These are phyloP conservation scores for Termitomyces bulborhizus DNA, from an alignment of 768 basidiomycete species.

Conservation along the genomic window DNA sequence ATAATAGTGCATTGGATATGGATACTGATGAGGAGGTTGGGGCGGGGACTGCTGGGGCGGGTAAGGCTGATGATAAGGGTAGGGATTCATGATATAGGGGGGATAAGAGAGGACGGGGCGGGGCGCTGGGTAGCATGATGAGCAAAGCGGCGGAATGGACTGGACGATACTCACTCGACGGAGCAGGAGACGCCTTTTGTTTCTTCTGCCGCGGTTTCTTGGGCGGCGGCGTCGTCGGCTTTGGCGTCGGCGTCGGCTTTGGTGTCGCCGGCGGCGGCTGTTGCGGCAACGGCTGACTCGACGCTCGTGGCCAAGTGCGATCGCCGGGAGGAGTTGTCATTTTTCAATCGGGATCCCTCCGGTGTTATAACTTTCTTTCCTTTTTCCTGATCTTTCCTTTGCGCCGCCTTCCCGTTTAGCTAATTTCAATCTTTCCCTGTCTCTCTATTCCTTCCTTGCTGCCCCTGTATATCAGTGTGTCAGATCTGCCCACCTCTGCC, in stretches of 20 bases:
- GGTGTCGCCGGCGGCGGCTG: constrained; percentile 41
- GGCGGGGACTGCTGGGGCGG: constrained; percentile 24
- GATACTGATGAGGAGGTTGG: constrained; percentile 41
- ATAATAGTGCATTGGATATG: constrained; percentile 49
- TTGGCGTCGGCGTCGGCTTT: constrained; percentile 35
- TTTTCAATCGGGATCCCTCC: constrained; percentile 25
- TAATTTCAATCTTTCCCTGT: not conserved
- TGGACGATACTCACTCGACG: constrained; percentile 13
- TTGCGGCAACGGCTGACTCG: constrained; percentile 39
- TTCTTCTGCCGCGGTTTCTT: constrained; percentile 55
- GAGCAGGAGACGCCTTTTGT: constrained; percentile 15
- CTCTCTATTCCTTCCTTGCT: not conserved
- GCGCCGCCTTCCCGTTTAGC: not conserved
- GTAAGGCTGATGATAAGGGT: constrained; percentile 35
- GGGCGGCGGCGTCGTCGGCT: constrained; percentile 31
- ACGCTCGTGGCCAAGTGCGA: constrained; percentile 11
- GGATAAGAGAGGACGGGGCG: constrained; percentile 8
- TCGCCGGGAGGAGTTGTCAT: constrained; percentile 49
- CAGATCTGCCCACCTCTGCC: not conserved
- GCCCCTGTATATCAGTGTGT: not conserved
- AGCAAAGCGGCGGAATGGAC: constrained; percentile 22
- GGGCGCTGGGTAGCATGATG: constrained; percentile 37
- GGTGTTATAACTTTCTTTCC: constrained; percentile 34
- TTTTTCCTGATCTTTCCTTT: not conserved
- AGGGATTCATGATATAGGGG: constrained; percentile 49